Base-by-base conservation (phyloP, 495 filamentous ascomycete genomes). In the Penicillium roqueforti region DNA sequence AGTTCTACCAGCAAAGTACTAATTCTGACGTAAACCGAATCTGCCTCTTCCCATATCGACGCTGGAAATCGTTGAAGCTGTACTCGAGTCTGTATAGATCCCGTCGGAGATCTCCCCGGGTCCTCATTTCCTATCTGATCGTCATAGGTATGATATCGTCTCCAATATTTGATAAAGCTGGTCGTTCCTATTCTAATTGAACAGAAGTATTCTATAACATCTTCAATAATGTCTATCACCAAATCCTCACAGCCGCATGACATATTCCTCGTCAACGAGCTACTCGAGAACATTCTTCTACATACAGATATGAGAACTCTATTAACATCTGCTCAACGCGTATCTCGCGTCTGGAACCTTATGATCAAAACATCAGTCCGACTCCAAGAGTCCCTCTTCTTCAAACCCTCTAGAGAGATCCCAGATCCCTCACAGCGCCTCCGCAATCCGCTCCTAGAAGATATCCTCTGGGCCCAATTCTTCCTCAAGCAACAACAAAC, bases 281-380 rank as follows among this genome's bases (percentile, higher is more conserved):
- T 57, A 1, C 28, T 57, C 4, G 50, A 54, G 36, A 41, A 16
- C 16, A 53, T 57, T 8, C 55, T 54, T 20, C 51, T 57, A 16
- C 31, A 53, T 7, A 25, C 40, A 26, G 55, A 54, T 20, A 53
- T 28, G 14, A 32, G 25, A 4, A 57, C 55, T 2, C 36, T 57
- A 1, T 28, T 57, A 31, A 57, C 34, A 39, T 57, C 55, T 9
- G 55, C 34, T n/a, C 49, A 54, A 20, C 49, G 55, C 29, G 55
- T 57, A n/a, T 57, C 50, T 25, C 49, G 11, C 11, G 11, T 4
- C 6, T 57, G 55, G 55, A 53, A 42, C 2, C 13, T 19, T 5
- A 29, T 34, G 28, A 54, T 57, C 18, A 41, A 16, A 3, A 29
- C 43, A 36, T 53, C 42, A 16, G 13, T 23, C n/a, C 31, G 3